Evolutionary conservation across 371 early-diverging fungal species (phyloP).

Genomic region (Aphelidium insulamus): DNA sequence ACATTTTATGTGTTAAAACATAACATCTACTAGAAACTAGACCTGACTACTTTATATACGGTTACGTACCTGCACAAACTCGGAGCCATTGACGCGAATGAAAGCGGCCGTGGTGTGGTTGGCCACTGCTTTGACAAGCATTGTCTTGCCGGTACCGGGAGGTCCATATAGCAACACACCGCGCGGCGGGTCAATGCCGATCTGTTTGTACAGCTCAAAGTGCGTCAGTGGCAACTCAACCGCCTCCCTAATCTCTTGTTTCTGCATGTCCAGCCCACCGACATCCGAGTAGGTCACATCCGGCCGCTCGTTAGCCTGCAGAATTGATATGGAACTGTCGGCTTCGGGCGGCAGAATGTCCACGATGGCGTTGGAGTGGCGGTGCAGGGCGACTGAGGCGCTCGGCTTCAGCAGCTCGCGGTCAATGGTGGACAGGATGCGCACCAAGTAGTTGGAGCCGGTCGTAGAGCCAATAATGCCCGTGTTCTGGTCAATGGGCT

Average conservation of each 20-base stretch:
- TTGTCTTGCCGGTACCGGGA: constrained; percentile 95
- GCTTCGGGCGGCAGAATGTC: constrained; percentile 94
- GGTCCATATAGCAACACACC: constrained; percentile 97
- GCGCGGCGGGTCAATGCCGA: constrained; percentile 98
- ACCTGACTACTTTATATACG: too few relatives aligned
- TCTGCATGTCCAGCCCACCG: constrained; percentile 98
- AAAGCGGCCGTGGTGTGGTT: constrained; percentile 98
- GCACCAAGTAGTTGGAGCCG: constrained; percentile 86
- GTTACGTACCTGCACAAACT: constrained; percentile 99
- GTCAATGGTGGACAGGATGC: constrained; percentile 95
- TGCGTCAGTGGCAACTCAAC: constrained; percentile 98
- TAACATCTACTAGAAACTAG: too few relatives aligned
- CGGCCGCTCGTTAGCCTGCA: constrained; percentile 87
- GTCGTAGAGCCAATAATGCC: constrained; percentile 96
- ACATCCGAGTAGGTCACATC: constrained; percentile 94
- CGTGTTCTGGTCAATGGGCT: constrained; percentile 93
- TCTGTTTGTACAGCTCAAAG: constrained; percentile 97
- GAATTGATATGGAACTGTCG: constrained; percentile 87
- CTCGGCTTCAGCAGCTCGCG: constrained; percentile 94
- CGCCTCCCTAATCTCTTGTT: constrained; percentile 99
- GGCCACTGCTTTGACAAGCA: constrained; percentile 99
- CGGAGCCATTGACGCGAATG: constrained; percentile 97
- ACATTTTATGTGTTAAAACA: too few relatives aligned
- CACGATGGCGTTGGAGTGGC: constrained; percentile 95
- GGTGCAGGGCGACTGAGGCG: constrained; percentile 92